These are phyloP conservation scores for Tolypocladium ophioglossoides DNA, from an alignment of 2,329 filamentous ascomycete genomes.

Conservation along the genomic window DNA sequence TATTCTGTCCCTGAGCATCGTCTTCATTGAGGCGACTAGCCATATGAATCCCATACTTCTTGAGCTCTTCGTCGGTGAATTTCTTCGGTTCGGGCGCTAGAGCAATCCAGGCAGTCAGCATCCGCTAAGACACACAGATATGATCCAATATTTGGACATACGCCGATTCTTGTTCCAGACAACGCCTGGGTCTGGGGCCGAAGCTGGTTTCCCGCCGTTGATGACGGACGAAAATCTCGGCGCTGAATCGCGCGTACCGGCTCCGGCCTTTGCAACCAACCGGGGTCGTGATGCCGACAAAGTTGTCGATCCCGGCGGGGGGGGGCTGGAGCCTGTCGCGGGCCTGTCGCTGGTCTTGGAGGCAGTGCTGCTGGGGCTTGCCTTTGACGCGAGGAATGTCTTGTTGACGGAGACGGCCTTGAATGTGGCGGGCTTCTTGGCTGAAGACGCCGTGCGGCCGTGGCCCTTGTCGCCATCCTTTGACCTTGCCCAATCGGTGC, in stretches of 20 bases:
- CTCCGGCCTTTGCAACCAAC: constrained; percentile 65
- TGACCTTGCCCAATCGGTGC: constrained; percentile 41
- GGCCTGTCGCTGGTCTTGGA: constrained; percentile 43
- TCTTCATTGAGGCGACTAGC: constrained; percentile 69
- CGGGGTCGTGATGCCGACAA: constrained; percentile 53
- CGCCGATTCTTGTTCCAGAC: constrained; percentile 89
- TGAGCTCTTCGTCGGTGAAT: constrained; percentile 77
- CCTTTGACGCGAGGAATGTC: constrained; percentile 70
- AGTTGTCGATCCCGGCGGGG: constrained; percentile 33
- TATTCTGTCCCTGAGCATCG: constrained; percentile 62
- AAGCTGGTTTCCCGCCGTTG: constrained; percentile 48
- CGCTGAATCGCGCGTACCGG: constrained; percentile 42
- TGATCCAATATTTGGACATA: constrained; percentile 30
- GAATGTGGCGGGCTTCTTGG: constrained; percentile 70
- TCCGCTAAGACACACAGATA: neutral
- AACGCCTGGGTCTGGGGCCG: constrained; percentile 58
- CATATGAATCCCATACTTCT: constrained; percentile 79
- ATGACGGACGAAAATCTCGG: constrained; percentile 29
- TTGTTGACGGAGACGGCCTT: constrained; percentile 81
- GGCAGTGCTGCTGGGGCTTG: constrained; percentile 28
- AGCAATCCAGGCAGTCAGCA: constrained; percentile 25
- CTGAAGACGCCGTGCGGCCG: constrained; percentile 43
- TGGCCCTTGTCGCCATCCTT: constrained; percentile 50
- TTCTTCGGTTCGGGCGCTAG: constrained; percentile 65
- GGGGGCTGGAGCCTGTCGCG: constrained; percentile 32